Percentiles rank a stretch among this genome's conserved stretches.
Evolutionary conservation across 2,329 filamentous ascomycete genomes (phyloP).

Genomic region (Cladosporium sp.): DNA sequence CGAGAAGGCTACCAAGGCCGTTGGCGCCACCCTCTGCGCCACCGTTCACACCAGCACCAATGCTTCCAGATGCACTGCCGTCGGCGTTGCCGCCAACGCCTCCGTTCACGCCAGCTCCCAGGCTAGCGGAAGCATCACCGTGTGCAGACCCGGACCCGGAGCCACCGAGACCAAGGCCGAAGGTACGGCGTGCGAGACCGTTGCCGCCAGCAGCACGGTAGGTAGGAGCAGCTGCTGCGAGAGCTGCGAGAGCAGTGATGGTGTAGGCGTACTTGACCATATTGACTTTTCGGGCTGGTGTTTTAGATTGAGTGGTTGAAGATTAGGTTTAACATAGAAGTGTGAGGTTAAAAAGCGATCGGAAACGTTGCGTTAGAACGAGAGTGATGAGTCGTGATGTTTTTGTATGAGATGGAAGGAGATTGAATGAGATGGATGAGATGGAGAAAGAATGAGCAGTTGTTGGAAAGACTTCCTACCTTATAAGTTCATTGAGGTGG

Average conservation of each 20-base stretch:
- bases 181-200: conserved; percentile 8
- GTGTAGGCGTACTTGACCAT: conserved; percentile 19
- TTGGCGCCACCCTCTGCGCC: background rate
- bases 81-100: background rate
- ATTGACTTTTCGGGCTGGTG: background rate
- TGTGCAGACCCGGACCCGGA: background rate
- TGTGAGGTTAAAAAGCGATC: conserved; percentile 7
- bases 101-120: background rate
- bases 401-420: conserved; percentile 2
- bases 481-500: conserved; percentile 2
- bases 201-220: conserved; percentile 17
- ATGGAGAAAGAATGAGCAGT: background rate
- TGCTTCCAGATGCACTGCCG: background rate
- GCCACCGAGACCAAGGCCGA: conserved; percentile 1
- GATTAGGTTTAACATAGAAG: background rate
- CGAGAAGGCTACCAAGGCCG: background rate
- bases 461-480: background rate
- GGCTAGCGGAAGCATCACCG: background rate
- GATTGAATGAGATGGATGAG: conserved; percentile 8
- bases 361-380: background rate
- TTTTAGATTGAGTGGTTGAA: conserved; percentile 2
- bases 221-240: conserved; percentile 13
- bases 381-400: conserved; percentile 4
- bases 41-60: background rate
- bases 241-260: conserved; percentile 11